A percentile compares a stretch with the other conserved stretches of the same genome.
phyloP scores from a whole-genome alignment of 2,329 filamentous ascomycete species.

The Stagonosporopsis chrysanthemi region DNA sequence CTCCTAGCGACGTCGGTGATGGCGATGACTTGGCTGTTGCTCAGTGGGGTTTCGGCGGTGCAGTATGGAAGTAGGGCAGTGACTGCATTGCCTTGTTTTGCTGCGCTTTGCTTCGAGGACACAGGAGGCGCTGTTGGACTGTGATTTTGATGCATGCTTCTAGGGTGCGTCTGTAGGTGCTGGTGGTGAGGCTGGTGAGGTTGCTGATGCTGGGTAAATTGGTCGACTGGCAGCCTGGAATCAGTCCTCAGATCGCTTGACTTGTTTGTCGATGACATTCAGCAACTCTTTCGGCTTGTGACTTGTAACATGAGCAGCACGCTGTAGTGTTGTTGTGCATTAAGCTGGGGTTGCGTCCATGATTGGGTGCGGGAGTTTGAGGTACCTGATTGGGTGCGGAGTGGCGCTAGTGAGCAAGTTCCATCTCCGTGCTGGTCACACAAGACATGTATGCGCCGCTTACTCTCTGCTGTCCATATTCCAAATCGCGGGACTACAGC shows the following conservation, averaged over 20 bases:
- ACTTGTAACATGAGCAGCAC: neutral
- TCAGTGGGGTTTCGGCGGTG: constrained; percentile 31
- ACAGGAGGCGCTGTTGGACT: neutral
- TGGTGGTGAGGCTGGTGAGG: neutral
- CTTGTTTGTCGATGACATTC: neutral
- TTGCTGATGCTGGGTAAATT: neutral
- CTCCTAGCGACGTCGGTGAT: constrained; percentile 45
- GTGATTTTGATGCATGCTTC: neutral
- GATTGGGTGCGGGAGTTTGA: too few relatives aligned
- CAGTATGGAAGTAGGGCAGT: constrained; percentile 42
- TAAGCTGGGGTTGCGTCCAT: too few relatives aligned
- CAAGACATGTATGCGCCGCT: too few relatives aligned
- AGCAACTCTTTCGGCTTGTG: neutral
- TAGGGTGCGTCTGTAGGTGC: too few relatives aligned
- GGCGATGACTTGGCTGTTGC: constrained; percentile 35
- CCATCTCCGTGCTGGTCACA: too few relatives aligned
- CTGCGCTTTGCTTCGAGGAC: neutral
- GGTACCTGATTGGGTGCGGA: too few relatives aligned
- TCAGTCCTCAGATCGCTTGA: neutral
- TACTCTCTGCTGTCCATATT: too few relatives aligned
- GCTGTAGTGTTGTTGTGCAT: too few relatives aligned
- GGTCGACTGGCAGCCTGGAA: neutral
- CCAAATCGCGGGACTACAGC: too few relatives aligned
- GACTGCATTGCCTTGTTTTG: constrained; percentile 17
- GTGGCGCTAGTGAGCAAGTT: too few relatives aligned